Evolutionary conservation across 2,329 filamentous ascomycete species (phyloP), one percentile per base, ranked within the genome.

Genomic region (Raffaelea albimanens): DNA sequence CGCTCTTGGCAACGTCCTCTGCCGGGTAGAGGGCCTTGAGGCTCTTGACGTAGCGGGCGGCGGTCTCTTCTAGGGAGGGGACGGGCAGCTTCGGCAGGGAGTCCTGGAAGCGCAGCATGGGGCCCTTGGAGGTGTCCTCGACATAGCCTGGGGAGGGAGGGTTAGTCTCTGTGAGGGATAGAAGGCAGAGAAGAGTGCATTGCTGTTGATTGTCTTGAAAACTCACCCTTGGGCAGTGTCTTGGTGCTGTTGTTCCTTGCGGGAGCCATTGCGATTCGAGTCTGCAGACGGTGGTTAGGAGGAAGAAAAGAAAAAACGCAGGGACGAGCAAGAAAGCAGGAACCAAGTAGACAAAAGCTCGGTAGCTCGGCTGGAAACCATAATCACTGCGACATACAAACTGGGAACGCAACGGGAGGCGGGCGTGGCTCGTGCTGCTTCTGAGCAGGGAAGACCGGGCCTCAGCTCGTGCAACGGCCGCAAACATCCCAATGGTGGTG

Each of bases 41-140:
- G 34, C 82, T 82, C 69, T 88, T 89, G 58, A 93, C 72, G 65
- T 94, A 94, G 54, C 86, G 82, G 53, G 79, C 75, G 34, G 85
- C 78, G 7, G 87, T 93, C 70, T 93, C 87, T 62, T 91, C 81
- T 56, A 94, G 83, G 1, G 84, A 83, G 11, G 87, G 87, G 4
- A 93, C 85, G 14, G 87, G 87, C 23, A 94, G 74, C 34, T 75
- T 76, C 40, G 87, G 87, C 29, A 94, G 77, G n/a, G 85, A 91
- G 34, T 90, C 85, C 63, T 94, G 85, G 65, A 85, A 94, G 57
- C 87, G 80, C 57, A 93, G 74, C 85, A 87, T 93, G 42, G 80
- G 72, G 46, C 85, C 86, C 64, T 88, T 90, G 59, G 80, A 81
- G 58, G 75, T 74, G 66, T 93, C 86, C 68, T 93, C 87, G 59